These are phyloP conservation scores for Tricholoma sp. DNA, from an alignment of 768 basidiomycete genomes.

Conservation along the genomic window DNA sequence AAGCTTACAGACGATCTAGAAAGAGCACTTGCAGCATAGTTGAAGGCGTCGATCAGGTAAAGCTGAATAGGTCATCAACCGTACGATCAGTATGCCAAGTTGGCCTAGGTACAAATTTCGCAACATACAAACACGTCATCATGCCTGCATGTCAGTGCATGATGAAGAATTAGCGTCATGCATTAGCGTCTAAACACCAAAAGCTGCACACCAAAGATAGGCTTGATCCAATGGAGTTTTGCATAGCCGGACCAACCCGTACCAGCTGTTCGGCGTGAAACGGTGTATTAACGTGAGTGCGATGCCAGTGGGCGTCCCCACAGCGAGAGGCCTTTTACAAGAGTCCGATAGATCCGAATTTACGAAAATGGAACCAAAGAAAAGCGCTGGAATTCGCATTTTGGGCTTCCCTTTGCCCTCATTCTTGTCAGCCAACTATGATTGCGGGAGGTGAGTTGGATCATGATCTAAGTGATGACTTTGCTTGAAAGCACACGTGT, in stretches of 20 bases:
- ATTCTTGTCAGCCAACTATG: conserved; percentile 45
- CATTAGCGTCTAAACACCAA: conserved; percentile 40
- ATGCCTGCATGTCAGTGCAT: conserved; percentile 23
- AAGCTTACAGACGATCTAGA: conserved; percentile 55
- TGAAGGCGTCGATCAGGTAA: conserved; percentile 69
- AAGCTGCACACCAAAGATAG: conserved; percentile 63
- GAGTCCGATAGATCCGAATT: conserved; percentile 62
- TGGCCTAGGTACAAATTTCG: background rate
- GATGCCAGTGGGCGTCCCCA: conserved; percentile 7
- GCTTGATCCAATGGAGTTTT: conserved; percentile 70
- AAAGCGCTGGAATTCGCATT: conserved; percentile 67
- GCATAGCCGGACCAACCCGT: conserved; percentile 79
- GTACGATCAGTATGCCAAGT: background rate
- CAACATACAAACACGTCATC: conserved; percentile 58
- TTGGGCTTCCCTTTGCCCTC: conserved; percentile 68
- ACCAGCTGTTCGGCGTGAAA: conserved; percentile 43
- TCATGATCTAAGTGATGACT: background rate
- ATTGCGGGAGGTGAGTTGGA: too few relatives aligned
- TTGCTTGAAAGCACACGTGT: background rate
- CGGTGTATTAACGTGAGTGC: background rate
- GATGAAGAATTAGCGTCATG: background rate
- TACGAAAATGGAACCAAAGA: conserved; percentile 67
- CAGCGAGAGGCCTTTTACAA: conserved; percentile 39
- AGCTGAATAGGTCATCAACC: conserved; percentile 66
- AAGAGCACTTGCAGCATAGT: conserved; percentile 63